Percentiles rank a stretch among this genome's conserved stretches.
These are phyloP conservation scores for Gloeophyllum trabeum DNA, from an alignment of 768 basidiomycete species.

Conservation along the genomic window DNA sequence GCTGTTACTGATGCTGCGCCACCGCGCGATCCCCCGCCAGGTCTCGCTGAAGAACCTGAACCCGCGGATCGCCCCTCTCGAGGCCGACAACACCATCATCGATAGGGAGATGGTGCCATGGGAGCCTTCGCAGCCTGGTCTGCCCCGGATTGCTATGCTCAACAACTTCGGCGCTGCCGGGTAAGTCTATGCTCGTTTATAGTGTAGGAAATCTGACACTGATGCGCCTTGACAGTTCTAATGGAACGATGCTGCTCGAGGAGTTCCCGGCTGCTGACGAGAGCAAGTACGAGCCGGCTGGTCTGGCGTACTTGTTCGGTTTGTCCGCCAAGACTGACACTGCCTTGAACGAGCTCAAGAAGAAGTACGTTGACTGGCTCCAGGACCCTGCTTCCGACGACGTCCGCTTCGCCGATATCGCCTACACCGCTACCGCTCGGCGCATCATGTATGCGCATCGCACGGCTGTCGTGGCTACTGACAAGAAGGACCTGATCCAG, in stretches of 20 bases:
- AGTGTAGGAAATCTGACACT: no score
- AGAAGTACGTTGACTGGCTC: conserved; percentile 37
- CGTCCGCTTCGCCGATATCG: conserved; percentile 33
- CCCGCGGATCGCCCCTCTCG: conserved; percentile 37
- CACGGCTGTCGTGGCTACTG: conserved; percentile 33
- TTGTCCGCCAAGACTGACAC: conserved; percentile 46
- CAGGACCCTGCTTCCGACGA: conserved; percentile 13
- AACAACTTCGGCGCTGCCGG: conserved; percentile 75
- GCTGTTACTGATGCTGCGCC: conserved; percentile 53
- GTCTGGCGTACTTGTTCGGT: conserved; percentile 33
- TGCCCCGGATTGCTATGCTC: conserved; percentile 41
- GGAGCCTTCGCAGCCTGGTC: conserved; percentile 21
- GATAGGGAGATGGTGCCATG: conserved; percentile 28
- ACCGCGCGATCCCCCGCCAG: conserved; percentile 43
- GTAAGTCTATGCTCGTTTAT: neutral
- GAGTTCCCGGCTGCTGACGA: conserved; percentile 20
- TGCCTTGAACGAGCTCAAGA: conserved; percentile 36
- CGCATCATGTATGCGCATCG: conserved; percentile 44
- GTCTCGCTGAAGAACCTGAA: conserved; percentile 49
- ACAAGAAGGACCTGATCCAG: conserved; percentile 32
- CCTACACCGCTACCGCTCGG: conserved; percentile 61
- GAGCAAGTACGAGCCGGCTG: neutral
- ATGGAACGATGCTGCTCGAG: conserved; percentile 49
- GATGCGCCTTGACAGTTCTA: no score
- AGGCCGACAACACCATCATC: conserved; percentile 37